Base-by-base conservation (phyloP, 495 filamentous ascomycete genomes). In the Podospora pseudopauciseta region DNA sequence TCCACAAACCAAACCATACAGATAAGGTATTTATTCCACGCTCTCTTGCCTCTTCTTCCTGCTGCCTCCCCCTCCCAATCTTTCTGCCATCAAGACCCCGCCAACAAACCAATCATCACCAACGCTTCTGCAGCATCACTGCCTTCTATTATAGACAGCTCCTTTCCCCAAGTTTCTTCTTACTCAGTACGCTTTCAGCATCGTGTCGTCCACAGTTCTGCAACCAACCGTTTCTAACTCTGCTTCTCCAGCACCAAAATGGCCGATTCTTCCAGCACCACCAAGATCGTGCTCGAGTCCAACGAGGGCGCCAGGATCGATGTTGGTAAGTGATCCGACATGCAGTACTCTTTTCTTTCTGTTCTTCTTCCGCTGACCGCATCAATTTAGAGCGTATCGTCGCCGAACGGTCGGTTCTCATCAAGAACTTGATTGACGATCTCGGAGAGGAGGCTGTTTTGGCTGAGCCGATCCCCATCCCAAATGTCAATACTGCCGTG, bases 401-500 rank as follows among this genome's bases (percentile, higher is more conserved):
- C 63, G 93, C 92, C 60, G 93, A 97, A 82, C 91, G 94, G 61
- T 97, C 93, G 6, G 86, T 97, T 65, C 86, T 99, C 23, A 94
- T 99, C 86, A 97, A 97, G 86, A 95, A 97, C 84, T 88, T 99
- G 89, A 85, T 99, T 56, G 95, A 97, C 74, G 95, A 99, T 79
- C 82, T 97, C 39, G 93, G 92, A 67, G 88, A 87, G 20, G 82
- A 82, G 11, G 84, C 85, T n/a, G 80, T 89, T 60, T 83, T 78
- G 9, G 81, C 84, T 15, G 90, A 94, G 53, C 91, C 95, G 7
- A 93, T 98, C 67, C 79, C 79, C 0, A 76, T 80, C 64, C 91
- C 92, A 32, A 99, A 98, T 73, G 95, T 99, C 72, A 97, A 96
- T 77, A 94, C 97, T 77, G 84, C 91, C 5, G 95, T 99, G 60